Percentiles rank a stretch among this genome's conserved stretches.
phyloP scores from a whole-genome alignment of 441 rosid genomes.

The Gossypium schwendimanii region DNA sequence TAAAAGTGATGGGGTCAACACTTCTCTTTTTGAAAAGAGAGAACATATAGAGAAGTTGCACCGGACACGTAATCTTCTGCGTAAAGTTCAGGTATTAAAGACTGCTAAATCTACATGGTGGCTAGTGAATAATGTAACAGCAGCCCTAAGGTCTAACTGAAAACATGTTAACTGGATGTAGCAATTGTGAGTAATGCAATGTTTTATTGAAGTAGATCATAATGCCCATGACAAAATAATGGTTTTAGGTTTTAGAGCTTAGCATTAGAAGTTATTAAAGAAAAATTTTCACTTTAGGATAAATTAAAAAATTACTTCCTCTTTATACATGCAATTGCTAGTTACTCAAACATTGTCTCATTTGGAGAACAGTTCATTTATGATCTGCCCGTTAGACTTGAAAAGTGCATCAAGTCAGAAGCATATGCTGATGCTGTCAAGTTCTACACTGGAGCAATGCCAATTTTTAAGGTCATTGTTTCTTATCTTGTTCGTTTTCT shows the following conservation, averaged over 20 bases:
- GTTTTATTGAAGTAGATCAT: not conserved
- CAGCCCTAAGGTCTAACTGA: constrained; percentile 21
- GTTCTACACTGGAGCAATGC: constrained; percentile 93
- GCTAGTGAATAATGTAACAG: constrained; percentile 61
- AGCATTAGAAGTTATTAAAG: not conserved
- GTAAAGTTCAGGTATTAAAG: constrained; percentile 84
- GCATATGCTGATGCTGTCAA: constrained; percentile 91
- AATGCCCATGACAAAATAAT: not conserved
- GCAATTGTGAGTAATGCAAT: not conserved
- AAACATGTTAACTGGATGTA: not conserved
- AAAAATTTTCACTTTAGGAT: not conserved
- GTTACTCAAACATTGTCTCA: constrained; percentile 33
- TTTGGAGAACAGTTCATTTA: constrained; percentile 86
- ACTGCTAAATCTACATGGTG: constrained; percentile 7
- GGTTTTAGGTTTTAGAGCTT: not conserved
- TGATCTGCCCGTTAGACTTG: constrained; percentile 95
- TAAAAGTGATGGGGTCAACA: constrained; percentile 92
- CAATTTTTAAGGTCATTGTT: constrained; percentile 72
- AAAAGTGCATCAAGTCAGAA: constrained; percentile 84
- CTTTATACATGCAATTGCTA: constrained; percentile 10
- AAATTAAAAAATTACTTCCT: not conserved
- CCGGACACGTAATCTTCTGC: constrained; percentile 89
- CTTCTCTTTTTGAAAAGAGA: constrained; percentile 87
- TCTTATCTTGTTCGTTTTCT: not conserved
- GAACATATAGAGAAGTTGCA: constrained; percentile 96